A percentile compares a stretch with the other conserved stretches of the same genome.
Evolutionary conservation across 2,329 filamentous ascomycete genomes (phyloP).

Genomic region (Talaromyces sp.): DNA sequence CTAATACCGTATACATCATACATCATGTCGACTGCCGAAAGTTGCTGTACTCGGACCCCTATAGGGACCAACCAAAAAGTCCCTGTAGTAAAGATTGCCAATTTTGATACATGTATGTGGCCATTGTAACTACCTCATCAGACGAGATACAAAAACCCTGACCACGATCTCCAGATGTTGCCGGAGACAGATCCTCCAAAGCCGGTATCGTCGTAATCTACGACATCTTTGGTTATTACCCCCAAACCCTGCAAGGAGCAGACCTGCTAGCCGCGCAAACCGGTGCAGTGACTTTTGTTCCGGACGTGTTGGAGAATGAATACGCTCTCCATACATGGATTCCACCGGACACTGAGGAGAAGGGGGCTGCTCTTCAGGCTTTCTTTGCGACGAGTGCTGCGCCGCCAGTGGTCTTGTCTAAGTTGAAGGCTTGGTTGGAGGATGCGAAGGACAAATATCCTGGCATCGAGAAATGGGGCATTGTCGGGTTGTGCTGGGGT

Average conservation of each 20-base stretch:
- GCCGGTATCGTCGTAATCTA: slow-evolving; percentile 58
- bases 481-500: slow-evolving; percentile 66
- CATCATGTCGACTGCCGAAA: slow-evolving; percentile 12
- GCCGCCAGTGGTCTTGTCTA: slow-evolving; percentile 24
- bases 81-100: slow-evolving; percentile 16
- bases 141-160: not conserved
- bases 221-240: slow-evolving; percentile 62
- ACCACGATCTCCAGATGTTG: slow-evolving; percentile 18
- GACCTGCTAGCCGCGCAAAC: slow-evolving; percentile 46
- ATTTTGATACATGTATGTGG: slow-evolving; percentile 17
- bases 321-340: slow-evolving; percentile 43
- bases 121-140: not conserved
- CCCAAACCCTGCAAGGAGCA: slow-evolving; percentile 64
- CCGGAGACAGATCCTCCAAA: slow-evolving; percentile 49
- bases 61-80: slow-evolving; percentile 14
- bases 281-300: slow-evolving; percentile 39
- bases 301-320: slow-evolving; percentile 44
- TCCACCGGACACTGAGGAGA: slow-evolving; percentile 60
- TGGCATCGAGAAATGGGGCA: slow-evolving; percentile 54
- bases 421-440: slow-evolving; percentile 33
- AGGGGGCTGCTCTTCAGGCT: slow-evolving; percentile 52
- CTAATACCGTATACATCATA: not conserved
- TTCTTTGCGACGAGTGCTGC: slow-evolving; percentile 51
- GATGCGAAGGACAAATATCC: slow-evolving; percentile 51
- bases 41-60: slow-evolving; percentile 16